Base-by-base conservation (phyloP, 306 rosid species). In the Glycine soja region DNA sequence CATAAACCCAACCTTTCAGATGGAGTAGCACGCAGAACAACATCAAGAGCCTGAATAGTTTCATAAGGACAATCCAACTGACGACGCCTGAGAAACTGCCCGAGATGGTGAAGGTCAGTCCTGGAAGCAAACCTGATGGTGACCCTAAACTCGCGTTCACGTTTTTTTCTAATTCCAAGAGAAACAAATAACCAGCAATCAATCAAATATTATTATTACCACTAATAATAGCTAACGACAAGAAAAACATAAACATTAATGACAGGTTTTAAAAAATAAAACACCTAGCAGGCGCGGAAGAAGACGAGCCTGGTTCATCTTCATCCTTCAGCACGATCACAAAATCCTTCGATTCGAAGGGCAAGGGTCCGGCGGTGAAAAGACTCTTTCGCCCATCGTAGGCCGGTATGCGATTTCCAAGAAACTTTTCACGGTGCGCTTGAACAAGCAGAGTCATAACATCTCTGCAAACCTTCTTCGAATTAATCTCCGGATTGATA, bases 351-450 rank as follows among this genome's bases (percentile, higher is more conserved):
- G 95, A 85, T 0, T 3, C 0, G 15, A 95, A 95, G 0, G 99
- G 99, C 8, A 95, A 72, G 0, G 87, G 48, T 0, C 93, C 95
- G 0, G 89, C 91, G 0, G 90, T 88, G 11, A 42, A 95, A 3
- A 95, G 72, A 54, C 85, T 89, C 52, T 91, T 95, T 8, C 90
- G 70, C 0, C 99, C 99, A 76, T 95, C 99, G 2, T 85, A 95
- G 0, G 93, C 97, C 0, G 89, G 85, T 1, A 1, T 4, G 3
- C 88, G 88, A 3, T 24, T 81, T 0, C 90, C 93, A 5, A 95
- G 6, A 0, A 68, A 54, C 0, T 92, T 63, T 3, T 79, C 86
- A 0, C 4, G 2, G 4, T 87, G 40, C 38, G 40, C 1, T 0
- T 6, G 1, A 0, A 78, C 73, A 0, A 95, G 56, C 46, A 76